Conservation (phyloP, 306 rosid species). For the Inga oerstediana region DNA sequence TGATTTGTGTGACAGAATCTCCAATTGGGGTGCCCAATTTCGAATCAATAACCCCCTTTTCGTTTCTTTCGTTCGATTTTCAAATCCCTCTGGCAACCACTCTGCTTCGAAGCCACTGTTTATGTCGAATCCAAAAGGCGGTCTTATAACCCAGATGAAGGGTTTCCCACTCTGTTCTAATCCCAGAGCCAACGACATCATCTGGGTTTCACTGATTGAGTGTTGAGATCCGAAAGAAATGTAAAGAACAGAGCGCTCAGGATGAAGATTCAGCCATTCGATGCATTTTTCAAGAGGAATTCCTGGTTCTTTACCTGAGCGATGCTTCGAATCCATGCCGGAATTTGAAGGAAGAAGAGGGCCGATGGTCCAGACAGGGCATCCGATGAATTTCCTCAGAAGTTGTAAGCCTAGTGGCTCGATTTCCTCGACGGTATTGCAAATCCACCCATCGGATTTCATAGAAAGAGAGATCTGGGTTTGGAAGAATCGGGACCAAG, state of each 20-base stretch:
- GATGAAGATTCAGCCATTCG: constrained; percentile 55
- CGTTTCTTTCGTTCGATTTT: constrained; percentile 43
- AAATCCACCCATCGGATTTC: constrained; percentile 66
- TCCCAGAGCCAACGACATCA: constrained; percentile 73
- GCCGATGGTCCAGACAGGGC: constrained; percentile 58
- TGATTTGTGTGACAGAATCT: constrained; percentile 62
- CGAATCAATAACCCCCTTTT: constrained; percentile 54
- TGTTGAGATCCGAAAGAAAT: constrained; percentile 88
- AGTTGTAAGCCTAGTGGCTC: constrained; percentile 62
- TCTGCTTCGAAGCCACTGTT: constrained; percentile 50
- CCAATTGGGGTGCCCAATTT: constrained; percentile 85
- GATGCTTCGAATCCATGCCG: constrained; percentile 30
- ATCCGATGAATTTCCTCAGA: constrained; percentile 46
- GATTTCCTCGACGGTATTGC: constrained; percentile 65
- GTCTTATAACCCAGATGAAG: constrained; percentile 78
- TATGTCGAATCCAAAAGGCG: constrained; percentile 66
- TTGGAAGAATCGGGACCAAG: constrained; percentile 57
- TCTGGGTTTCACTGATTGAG: constrained; percentile 57
- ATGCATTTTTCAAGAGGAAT: constrained; percentile 50
- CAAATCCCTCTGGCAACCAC: constrained; percentile 73
- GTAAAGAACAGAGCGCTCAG: constrained; percentile 56
- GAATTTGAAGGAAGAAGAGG: constrained; percentile 49
- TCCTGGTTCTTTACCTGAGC: constrained; percentile 54
- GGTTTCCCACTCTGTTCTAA: constrained; percentile 57
- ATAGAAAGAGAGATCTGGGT: constrained; percentile 34